Evolutionary conservation across 2,329 filamentous ascomycete species (phyloP), one percentile per base, ranked within the genome.

Genomic region (Ustilaginoidea virens): DNA sequence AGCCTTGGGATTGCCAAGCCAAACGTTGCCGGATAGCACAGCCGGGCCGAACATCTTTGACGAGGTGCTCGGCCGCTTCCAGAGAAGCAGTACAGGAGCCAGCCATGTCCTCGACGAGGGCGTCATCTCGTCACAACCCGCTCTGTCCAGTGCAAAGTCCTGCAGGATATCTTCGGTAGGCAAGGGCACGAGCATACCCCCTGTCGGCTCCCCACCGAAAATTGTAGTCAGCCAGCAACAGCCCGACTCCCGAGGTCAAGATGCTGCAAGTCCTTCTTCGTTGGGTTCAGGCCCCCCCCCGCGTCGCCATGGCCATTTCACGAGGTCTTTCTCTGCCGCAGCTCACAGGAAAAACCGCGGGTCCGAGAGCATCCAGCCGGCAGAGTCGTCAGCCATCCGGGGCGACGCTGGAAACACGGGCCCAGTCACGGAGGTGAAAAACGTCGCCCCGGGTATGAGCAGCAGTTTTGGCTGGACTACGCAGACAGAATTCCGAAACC

Each of bases 191-290:
- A 33, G 48, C n/a, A 37, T 31, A 13, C 46, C 46, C 7, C 39
- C 34, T 1, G 33, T 48, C 7, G 34, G 42, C 16, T 53, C 49
- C 6, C 46, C 46, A 9, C 33, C 51, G 2, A 40, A 31, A 25
- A 33, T 40, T 16, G 39, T 33, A 3, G 33, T 45, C 17, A 24
- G 27, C n/a, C 30, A 33, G 10, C 30, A 32, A 5, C 13, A 32
- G 14, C 19, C 11, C 12, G n/a, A 21, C 15, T 21, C 22, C 12
- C 5, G 22, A 23, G 7, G 22, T 6, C 7, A 23, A 23, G 22
- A 13, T 13, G 7, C 8, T 23, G 22, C 14, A 17, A 17, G 11
- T 7, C 7, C 19, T 17, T 16, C 13, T 2, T 9, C 21, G 9
- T 11, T 1, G 7, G 14, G 14, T 16, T 7, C 17, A 5, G 24